Conservation (phyloP, 495 filamentous ascomycete species). For the Cercophora scortea region DNA sequence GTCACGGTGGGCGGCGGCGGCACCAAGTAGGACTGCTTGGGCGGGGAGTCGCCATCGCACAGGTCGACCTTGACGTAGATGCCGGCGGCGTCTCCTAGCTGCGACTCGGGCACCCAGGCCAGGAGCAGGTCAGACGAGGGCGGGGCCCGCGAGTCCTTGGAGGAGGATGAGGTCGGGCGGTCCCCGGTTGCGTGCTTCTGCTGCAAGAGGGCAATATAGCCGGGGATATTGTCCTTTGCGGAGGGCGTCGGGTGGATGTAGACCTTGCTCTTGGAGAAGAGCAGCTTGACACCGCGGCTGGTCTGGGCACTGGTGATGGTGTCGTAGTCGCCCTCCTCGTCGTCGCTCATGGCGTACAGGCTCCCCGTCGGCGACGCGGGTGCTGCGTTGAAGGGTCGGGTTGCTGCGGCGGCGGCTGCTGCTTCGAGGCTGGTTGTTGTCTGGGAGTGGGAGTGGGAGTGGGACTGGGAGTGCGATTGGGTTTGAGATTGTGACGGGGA, state of each 20-base stretch:
- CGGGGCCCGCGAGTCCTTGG: constrained; percentile 27
- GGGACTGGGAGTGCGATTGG: too few relatives aligned
- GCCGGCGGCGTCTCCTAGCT: constrained; percentile 74
- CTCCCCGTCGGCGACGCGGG: constrained; percentile 72
- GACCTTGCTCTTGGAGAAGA: constrained; percentile 97
- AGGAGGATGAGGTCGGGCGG: constrained; percentile 46
- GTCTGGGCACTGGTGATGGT: constrained; percentile 81
- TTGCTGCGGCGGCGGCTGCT: neutral
- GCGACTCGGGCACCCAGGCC: constrained; percentile 89
- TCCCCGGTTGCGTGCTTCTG: constrained; percentile 57
- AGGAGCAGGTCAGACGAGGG: constrained; percentile 67
- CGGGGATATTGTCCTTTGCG: constrained; percentile 91
- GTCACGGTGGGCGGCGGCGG: constrained; percentile 83
- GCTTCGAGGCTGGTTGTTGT: neutral
- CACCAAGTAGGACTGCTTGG: constrained; percentile 82
- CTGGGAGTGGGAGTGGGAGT: too few relatives aligned
- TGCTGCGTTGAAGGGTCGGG: constrained; percentile 10
- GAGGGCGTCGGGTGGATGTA: constrained; percentile 96
- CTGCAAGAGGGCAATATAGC: constrained; percentile 89
- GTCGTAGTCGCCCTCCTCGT: constrained; percentile 91
- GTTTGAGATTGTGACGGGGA: too few relatives aligned
- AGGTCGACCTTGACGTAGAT: constrained; percentile 95
- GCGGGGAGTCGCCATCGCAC: constrained; percentile 67
- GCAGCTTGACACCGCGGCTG: constrained; percentile 83
- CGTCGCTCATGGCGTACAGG: constrained; percentile 95